phyloP scores from a whole-genome alignment of 1,139 yeast species.

The Pichia sp. region DNA sequence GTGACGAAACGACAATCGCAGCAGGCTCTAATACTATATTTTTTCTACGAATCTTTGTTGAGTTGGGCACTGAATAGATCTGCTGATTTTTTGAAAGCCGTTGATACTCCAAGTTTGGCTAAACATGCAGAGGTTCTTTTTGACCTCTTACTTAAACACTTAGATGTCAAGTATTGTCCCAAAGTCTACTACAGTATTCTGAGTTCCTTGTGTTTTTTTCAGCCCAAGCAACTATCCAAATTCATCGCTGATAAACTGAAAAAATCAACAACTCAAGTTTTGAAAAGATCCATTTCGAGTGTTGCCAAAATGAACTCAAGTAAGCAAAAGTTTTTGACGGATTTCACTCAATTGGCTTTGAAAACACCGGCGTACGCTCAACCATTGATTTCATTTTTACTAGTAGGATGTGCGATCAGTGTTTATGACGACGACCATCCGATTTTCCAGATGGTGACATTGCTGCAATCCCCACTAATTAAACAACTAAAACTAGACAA shows the following conservation, averaged over 20 bases:
- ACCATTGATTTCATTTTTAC: slow-evolving; percentile 27
- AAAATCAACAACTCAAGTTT: slow-evolving; percentile 16
- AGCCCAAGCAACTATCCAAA: slow-evolving; percentile 19
- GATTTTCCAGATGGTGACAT: slow-evolving; percentile 34
- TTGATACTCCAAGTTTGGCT: slow-evolving; percentile 6
- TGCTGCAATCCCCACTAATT: slow-evolving; percentile 17
- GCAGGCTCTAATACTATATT: slow-evolving; percentile 44
- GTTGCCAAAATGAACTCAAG: slow-evolving; percentile 9
- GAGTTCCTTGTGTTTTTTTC: slow-evolving; percentile 17
- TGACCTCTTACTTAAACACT: slow-evolving; percentile 17
- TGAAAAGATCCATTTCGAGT: slow-evolving; percentile 19
- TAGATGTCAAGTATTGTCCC: slow-evolving; percentile 19
- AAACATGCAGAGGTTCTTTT: slow-evolving; percentile 19
- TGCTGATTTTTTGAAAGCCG: slow-evolving; percentile 28
- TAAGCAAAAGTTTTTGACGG: slow-evolving; percentile 21
- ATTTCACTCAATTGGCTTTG: slow-evolving; percentile 15
- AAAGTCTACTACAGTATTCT: slow-evolving; percentile 18
- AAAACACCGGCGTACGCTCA: slow-evolving; percentile 20
- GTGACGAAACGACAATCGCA: slow-evolving; percentile 43
- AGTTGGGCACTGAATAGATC: slow-evolving; percentile 56
- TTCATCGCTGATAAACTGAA: slow-evolving; percentile 13
- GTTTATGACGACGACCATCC: slow-evolving; percentile 31
- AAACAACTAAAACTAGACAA: slow-evolving; percentile 19
- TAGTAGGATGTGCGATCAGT: slow-evolving; percentile 26
- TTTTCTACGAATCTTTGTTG: slow-evolving; percentile 40